These are phyloP conservation scores for Solanum chiquidenum DNA, from an alignment of 257 asterid species.

Conservation along the genomic window DNA sequence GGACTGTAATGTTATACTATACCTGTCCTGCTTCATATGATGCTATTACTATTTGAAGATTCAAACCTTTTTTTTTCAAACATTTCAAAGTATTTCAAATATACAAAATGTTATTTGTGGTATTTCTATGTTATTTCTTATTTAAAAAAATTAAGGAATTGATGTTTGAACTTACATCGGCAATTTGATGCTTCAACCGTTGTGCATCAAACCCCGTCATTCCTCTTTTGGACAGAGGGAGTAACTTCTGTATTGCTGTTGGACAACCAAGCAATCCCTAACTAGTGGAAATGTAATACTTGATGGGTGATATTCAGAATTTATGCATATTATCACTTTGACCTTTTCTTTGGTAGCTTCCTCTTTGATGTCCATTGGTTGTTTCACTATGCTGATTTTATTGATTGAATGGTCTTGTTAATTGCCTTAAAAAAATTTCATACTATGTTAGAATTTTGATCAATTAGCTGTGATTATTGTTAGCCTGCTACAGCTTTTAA, in stretches of 20 bases:
- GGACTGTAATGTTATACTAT: neutral
- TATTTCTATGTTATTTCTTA: neutral
- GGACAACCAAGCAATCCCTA: neutral
- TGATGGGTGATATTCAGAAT: neutral
- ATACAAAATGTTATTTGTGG: neutral
- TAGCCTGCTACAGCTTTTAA: constrained; percentile 93
- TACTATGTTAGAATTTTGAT: neutral
- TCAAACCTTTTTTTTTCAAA: neutral
- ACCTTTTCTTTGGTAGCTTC: neutral
- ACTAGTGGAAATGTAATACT: neutral
- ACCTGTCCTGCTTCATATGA: neutral
- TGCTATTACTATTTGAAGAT: neutral
- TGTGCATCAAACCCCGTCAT: neutral
- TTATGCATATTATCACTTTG: neutral
- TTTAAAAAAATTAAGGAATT: neutral
- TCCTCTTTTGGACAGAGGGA: neutral
- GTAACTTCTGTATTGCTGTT: neutral
- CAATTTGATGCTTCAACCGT: neutral
- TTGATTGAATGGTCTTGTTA: neutral
- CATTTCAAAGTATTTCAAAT: neutral
- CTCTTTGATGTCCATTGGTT: neutral
- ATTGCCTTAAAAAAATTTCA: neutral
- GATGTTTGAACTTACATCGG: neutral
- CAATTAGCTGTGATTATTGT: constrained; percentile 11
- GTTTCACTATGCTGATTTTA: neutral